Conservation (phyloP, 352 stramenopile genomes). For the Pythium aquatile region DNA sequence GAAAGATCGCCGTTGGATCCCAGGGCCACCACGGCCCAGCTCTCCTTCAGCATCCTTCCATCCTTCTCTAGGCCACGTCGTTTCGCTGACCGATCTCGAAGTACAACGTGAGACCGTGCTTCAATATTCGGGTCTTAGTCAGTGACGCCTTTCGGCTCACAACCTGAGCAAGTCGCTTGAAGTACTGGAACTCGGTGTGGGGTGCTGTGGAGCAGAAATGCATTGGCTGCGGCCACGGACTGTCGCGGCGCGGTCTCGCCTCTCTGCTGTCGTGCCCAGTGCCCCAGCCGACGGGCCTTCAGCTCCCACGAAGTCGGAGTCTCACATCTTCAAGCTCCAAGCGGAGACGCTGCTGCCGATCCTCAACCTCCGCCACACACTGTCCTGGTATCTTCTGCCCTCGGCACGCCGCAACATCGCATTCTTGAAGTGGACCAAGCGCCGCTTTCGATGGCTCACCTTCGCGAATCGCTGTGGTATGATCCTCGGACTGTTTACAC, state of each 20-base stretch:
- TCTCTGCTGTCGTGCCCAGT: background rate
- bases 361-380: slow-evolving; percentile 20
- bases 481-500: slow-evolving; percentile 9
- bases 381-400: slow-evolving; percentile 13
- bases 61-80: background rate
- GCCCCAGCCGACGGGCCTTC: background rate
- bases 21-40: too few species aligned
- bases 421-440: slow-evolving; percentile 26
- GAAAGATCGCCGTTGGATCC: too few species aligned
- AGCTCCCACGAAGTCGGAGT: background rate
- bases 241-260: background rate
- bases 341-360: slow-evolving; percentile 18
- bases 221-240: background rate
- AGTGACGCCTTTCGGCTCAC: background rate
- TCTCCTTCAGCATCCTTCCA: too few species aligned
- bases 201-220: background rate
- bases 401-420: slow-evolving; percentile 8
- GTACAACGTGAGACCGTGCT: background rate
- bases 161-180: background rate
- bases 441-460: slow-evolving; percentile 14
- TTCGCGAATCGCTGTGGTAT: slow-evolving; percentile 9
- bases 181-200: too few species aligned
- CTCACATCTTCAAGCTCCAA: slow-evolving; percentile 26
- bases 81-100: background rate
- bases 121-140: background rate